Conservation (phyloP, 2,329 filamentous ascomycete genomes). For the Juglanconis juglandina region DNA sequence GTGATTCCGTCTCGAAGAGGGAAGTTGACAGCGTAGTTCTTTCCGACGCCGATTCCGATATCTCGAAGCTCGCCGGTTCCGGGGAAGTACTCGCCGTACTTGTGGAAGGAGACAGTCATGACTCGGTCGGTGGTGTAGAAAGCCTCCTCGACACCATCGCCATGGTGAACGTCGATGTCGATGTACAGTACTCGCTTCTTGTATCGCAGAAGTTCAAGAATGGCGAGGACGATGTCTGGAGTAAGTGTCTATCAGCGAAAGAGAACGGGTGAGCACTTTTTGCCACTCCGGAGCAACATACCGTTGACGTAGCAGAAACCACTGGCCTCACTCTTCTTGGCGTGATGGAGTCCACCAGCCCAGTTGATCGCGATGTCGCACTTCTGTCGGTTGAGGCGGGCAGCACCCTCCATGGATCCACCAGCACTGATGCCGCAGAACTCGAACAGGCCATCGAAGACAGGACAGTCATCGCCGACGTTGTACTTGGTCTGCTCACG, state of each 20-base stretch:
- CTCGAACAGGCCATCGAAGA: constrained; percentile 96
- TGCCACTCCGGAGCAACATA: constrained; percentile 39
- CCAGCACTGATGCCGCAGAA: constrained; percentile 95
- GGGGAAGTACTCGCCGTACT: constrained; percentile 95
- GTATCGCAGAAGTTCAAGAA: constrained; percentile 84
- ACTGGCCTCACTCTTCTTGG: constrained; percentile 92
- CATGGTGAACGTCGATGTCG: constrained; percentile 85
- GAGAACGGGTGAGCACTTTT: constrained; percentile 32
- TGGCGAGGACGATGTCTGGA: constrained; percentile 90
- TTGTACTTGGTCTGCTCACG: constrained; percentile 93
- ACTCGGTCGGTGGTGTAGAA: constrained; percentile 82
- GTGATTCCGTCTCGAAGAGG: constrained; percentile 90
- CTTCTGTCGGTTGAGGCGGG: constrained; percentile 83
- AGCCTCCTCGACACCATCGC: constrained; percentile 80
- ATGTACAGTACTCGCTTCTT: constrained; percentile 97
- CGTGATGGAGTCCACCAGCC: constrained; percentile 95
- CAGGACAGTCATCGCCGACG: constrained; percentile 92
- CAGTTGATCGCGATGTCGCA: constrained; percentile 98
- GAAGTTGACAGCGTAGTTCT: constrained; percentile 88
- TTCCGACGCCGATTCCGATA: constrained; percentile 81
- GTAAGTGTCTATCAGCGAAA: constrained; percentile 36
- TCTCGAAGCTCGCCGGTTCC: constrained; percentile 85
- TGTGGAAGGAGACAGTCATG: constrained; percentile 89
- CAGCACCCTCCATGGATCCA: constrained; percentile 88
- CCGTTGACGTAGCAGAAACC: constrained; percentile 99